Conservation (phyloP, 352 stramenopile genomes). For the Pythium pyrilobum region DNA sequence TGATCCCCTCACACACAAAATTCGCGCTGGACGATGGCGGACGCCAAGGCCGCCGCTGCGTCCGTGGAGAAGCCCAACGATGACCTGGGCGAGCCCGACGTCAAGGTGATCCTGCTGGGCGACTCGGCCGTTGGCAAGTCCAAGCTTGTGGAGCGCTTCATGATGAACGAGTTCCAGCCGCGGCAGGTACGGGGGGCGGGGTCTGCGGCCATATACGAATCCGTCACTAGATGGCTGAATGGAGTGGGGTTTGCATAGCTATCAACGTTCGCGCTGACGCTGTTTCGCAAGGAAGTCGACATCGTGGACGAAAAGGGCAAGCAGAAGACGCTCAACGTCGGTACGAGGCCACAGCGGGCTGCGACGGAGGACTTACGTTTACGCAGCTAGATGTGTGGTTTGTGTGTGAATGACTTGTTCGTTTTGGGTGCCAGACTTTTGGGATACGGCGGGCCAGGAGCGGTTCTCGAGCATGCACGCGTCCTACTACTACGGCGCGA, state of each 20-base stretch:
- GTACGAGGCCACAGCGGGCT: no score
- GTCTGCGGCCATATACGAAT: background rate
- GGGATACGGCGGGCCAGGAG: conserved; percentile 95
- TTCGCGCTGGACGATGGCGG: conserved; percentile 11
- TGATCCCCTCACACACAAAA: background rate
- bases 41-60: conserved; percentile 13
- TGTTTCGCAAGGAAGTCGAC: conserved; percentile 92
- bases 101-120: conserved; percentile 89
- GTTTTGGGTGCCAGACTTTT: no score
- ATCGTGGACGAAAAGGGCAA: conserved; percentile 52
- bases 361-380: no score
- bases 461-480: conserved; percentile 94
- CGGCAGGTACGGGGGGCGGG: conserved; percentile 38
- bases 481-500: conserved; percentile 95
- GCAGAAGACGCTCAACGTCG: conserved; percentile 51
- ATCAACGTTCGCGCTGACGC: conserved; percentile 94
- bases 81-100: conserved; percentile 50
- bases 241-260: conserved; percentile 37
- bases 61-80: conserved; percentile 25
- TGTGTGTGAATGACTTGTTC: background rate
- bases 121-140: conserved; percentile 95
- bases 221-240: background rate
- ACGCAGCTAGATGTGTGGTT: background rate
- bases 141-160: conserved; percentile 94
- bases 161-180: conserved; percentile 96